These are phyloP conservation scores for Microthlaspi erraticum DNA, from an alignment of 345 rosid species.

Conservation along the genomic window DNA sequence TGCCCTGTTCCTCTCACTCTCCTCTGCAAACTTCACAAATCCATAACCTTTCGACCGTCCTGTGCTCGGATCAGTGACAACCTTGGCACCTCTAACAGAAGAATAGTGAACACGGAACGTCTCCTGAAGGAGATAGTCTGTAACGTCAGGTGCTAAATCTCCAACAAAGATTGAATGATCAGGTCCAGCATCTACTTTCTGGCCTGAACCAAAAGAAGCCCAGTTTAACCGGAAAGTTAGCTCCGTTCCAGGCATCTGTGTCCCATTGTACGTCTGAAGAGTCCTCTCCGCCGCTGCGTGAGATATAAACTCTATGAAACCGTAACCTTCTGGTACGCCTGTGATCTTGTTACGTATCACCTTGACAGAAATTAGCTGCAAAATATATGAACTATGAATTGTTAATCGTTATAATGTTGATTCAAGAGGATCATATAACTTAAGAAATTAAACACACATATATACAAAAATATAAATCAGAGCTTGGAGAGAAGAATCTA, in stretches of 20 bases:
- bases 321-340: conserved; percentile 96
- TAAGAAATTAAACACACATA: neutral
- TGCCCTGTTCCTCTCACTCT: conserved; percentile 87
- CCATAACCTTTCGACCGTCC: conserved; percentile 99
- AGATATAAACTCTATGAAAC: conserved; percentile 88
- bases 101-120: conserved; percentile 81
- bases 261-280: conserved; percentile 81
- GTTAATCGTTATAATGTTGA: neutral
- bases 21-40: conserved; percentile 90
- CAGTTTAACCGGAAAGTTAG: conserved; percentile 84
- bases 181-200: conserved; percentile 85
- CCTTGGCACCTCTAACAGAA: conserved; percentile 98
- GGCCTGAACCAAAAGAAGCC: conserved; percentile 98
- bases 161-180: conserved; percentile 98
- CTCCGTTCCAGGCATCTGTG: conserved; percentile 92
- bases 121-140: conserved; percentile 92
- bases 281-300: conserved; percentile 92
- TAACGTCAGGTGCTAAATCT: conserved; percentile 92
- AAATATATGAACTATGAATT: neutral
- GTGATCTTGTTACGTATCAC: conserved; percentile 95
- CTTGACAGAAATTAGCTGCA: conserved; percentile 86
- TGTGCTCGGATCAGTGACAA: conserved; percentile 92
- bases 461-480: neutral
- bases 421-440: conserved; percentile 13
- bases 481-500: conserved; percentile 1